phyloP scores from a whole-genome alignment of 768 basidiomycete species.

The Mycena belliarum region DNA sequence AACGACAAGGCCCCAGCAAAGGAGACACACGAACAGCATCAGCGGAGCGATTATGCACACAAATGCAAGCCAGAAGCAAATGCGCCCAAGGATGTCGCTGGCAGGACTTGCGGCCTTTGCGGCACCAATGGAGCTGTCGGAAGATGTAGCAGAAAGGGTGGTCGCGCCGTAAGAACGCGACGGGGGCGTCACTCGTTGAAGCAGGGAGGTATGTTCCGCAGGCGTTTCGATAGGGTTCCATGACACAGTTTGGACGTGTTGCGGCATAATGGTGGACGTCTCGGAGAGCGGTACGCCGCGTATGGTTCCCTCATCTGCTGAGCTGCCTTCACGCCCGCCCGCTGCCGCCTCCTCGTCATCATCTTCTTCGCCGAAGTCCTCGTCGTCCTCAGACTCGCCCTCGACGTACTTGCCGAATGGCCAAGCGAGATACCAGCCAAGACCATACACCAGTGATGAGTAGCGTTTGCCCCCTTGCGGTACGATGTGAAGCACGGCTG shows the following conservation, averaged over 20 bases:
- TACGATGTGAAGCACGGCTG: constrained; percentile 67
- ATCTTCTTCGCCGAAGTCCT: constrained; percentile 36
- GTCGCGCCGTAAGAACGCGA: constrained; percentile 75
- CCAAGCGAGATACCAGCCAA: constrained; percentile 97
- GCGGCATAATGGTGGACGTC: constrained; percentile 41
- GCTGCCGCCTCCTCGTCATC: constrained; percentile 39
- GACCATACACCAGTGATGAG: constrained; percentile 81
- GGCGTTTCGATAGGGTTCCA: constrained; percentile 36
- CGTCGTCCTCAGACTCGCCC: constrained; percentile 56
- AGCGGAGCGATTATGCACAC: constrained; percentile 81
- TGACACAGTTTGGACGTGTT: constrained; percentile 43
- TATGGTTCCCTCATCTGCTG: constrained; percentile 22
- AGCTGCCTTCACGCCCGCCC: constrained; percentile 12
- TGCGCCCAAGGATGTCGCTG: constrained; percentile 62
- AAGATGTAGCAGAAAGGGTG: constrained; percentile 32
- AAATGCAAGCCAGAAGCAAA: constrained; percentile 83
- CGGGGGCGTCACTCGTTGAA: constrained; percentile 40
- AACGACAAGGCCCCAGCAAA: constrained; percentile 95
- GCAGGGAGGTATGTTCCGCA: constrained; percentile 52
- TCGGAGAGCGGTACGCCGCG: constrained; percentile 42
- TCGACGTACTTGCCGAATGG: constrained; percentile 99
- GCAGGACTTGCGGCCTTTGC: constrained; percentile 34
- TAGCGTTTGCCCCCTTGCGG: constrained; percentile 85
- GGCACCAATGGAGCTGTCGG: constrained; percentile 33
- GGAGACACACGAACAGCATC: constrained; percentile 81